Conservation (phyloP, 2,329 filamentous ascomycete genomes). For the Aspergillus persii region DNA sequence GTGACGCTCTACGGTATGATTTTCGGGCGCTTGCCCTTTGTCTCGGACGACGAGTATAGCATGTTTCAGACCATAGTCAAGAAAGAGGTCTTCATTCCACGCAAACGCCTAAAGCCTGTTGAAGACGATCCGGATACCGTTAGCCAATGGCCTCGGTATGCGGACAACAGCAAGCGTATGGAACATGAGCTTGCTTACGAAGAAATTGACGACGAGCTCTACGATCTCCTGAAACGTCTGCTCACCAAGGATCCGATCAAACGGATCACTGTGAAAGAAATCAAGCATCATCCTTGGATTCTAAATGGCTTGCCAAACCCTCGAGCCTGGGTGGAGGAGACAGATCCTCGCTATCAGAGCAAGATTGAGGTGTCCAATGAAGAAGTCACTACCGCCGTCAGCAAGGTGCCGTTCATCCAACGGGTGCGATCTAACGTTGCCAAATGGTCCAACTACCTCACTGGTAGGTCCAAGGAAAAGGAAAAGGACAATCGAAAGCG, state of each 20-base stretch:
- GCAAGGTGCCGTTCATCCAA: conserved; percentile 83
- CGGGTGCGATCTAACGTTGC: conserved; percentile 75
- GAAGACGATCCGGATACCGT: conserved; percentile 47
- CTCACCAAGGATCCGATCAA: conserved; percentile 85
- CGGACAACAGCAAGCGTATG: conserved; percentile 66
- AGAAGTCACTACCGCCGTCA: conserved; percentile 86
- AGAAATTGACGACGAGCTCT: conserved; percentile 73
- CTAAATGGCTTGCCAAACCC: conserved; percentile 73
- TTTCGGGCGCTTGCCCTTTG: conserved; percentile 88
- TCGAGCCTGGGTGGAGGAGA: conserved; percentile 85
- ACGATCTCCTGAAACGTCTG: conserved; percentile 75
- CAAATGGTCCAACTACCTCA: conserved; percentile 61
- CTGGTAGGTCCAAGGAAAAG: conserved; percentile 41
- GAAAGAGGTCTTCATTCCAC: conserved; percentile 86
- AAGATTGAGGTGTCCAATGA: conserved; percentile 88
- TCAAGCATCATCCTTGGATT: conserved; percentile 94
- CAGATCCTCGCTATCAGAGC: conserved; percentile 75
- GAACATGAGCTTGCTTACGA: conserved; percentile 82
- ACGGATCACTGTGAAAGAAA: conserved; percentile 84
- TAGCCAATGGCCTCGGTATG: conserved; percentile 50
- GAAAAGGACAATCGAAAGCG: conserved; percentile 47
- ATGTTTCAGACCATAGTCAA: conserved; percentile 91
- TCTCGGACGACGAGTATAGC: conserved; percentile 85
- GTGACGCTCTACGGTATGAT: conserved; percentile 95
- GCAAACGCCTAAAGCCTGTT: conserved; percentile 73